A percentile compares a stretch with the other conserved stretches of the same genome.
These are phyloP conservation scores for Pichia sp. DNA, from an alignment of 1,139 yeast genomes.

Conservation along the genomic window DNA sequence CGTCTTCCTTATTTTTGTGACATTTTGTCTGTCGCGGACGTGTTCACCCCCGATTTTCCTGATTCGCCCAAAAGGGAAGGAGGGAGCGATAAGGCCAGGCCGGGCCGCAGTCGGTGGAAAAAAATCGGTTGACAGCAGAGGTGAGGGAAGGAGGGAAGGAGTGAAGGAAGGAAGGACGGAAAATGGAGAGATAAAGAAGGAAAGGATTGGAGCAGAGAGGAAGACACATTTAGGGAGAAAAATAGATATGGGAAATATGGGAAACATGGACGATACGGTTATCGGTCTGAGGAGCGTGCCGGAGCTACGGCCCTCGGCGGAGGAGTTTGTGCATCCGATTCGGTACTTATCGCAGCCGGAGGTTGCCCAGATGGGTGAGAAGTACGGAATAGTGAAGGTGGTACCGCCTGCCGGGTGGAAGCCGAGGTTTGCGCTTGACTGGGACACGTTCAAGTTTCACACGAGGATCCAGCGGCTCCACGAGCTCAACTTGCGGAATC, in stretches of 20 bases:
- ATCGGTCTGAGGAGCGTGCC: slow-evolving; percentile 4
- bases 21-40: too few relatives aligned
- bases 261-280: not conserved
- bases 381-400: slow-evolving; percentile 61
- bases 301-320: slow-evolving; percentile 40
- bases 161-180: not conserved
- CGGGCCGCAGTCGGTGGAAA: not conserved
- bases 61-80: too few relatives aligned
- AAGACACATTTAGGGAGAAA: too few relatives aligned
- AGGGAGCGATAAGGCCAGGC: not conserved
- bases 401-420: slow-evolving; percentile 59
- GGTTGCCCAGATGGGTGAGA: slow-evolving; percentile 48
- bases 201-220: not conserved
- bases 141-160: not conserved
- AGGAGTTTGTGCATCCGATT: slow-evolving; percentile 60
- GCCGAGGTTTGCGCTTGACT: slow-evolving; percentile 52
- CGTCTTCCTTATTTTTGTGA: too few relatives aligned
- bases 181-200: not conserved
- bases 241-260: not conserved
- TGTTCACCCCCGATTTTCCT: too few relatives aligned
- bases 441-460: slow-evolving; percentile 50
- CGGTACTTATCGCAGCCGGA: slow-evolving; percentile 51
- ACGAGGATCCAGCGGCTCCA: slow-evolving; percentile 61
- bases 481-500: slow-evolving; percentile 57
- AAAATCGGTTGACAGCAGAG: not conserved